These are phyloP conservation scores for Chalara sp. DNA, from an alignment of 2,329 filamentous ascomycete genomes.

Conservation along the genomic window DNA sequence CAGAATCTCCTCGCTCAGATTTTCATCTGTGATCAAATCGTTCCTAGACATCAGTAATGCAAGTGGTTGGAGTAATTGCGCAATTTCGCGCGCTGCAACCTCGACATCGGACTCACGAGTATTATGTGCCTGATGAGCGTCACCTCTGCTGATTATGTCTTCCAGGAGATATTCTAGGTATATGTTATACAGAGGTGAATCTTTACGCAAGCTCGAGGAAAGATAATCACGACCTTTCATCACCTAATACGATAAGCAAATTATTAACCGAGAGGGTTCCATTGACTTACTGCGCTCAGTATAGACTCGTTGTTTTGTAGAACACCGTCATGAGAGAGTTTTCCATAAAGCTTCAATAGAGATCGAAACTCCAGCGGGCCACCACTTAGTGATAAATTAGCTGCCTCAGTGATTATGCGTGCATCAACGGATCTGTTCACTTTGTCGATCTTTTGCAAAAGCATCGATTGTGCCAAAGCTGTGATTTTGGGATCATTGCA, in stretches of 20 bases:
- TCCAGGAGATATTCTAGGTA: constrained; percentile 83
- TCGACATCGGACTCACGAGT: constrained; percentile 73
- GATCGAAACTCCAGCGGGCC: constrained; percentile 78
- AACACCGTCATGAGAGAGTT: constrained; percentile 66
- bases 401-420: constrained; percentile 77
- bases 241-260: constrained; percentile 39
- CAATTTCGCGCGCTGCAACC: constrained; percentile 79
- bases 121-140: constrained; percentile 68
- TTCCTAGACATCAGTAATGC: constrained; percentile 72
- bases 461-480: constrained; percentile 87
- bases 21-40: constrained; percentile 39
- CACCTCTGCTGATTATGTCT: constrained; percentile 82
- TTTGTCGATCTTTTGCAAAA: constrained; percentile 90
- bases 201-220: constrained; percentile 58
- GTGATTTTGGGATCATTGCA: constrained; percentile 88
- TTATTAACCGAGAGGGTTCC: not conserved
- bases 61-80: constrained; percentile 80
- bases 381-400: constrained; percentile 68
- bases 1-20: constrained; percentile 60
- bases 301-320: constrained; percentile 61
- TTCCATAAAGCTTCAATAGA: constrained; percentile 76
- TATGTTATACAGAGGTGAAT: constrained; percentile 71
- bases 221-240: constrained; percentile 75
- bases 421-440: constrained; percentile 75
- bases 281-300: constrained; percentile 59